Base-by-base conservation (phyloP, 2,329 filamentous ascomycete species). In the Dactylellina sp. region DNA sequence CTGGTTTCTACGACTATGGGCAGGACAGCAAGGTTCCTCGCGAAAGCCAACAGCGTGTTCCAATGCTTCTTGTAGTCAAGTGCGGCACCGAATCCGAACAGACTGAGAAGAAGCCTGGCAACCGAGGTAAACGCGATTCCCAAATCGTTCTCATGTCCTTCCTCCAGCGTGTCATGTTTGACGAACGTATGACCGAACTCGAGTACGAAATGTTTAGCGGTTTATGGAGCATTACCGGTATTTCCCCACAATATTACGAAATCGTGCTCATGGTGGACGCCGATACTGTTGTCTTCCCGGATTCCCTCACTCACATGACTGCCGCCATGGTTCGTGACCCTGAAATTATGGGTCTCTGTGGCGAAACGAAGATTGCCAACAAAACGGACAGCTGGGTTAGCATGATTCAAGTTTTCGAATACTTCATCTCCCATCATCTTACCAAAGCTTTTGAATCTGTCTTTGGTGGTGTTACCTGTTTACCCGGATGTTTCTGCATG, bases 201-300 rank as follows among this genome's bases (percentile, higher is more conserved):
- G 95, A 99, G 81, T 99, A 93, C 80, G 95, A 99, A 81, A 98
- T 99, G 91, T 99, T 99, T 85, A 99, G 98, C 81, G 95, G 95
- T 61, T 86, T 99, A 76, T 99, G 94, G 93, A 97, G 97, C 82
- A 92, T 99, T 47, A 99, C 95, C 16, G 96, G 96, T 78, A 98
- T 99, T 76, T 96, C 93, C 2, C 95, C 95, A 12, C 95, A 99
- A 82, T 99, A 93, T 81, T 99, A 98, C 82, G 95, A 99, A 81
- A 90, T 94, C 22, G 92, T 98, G 75, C 91, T 99, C 82, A 98
- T 98, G 94, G 95, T 99, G 56, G 95, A 99, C 82, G 95, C 95
- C 80, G 95, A 99, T 82, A 99, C 95, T 50, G 99, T 99, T 82
- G 93, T 99, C 50, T 99, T 97, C 87, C 95, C 95, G 1, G 95